Percentiles rank a stretch among this genome's conserved stretches.
Conservation (phyloP, 1,139 yeast species). For the Pichia terricola region DNA sequence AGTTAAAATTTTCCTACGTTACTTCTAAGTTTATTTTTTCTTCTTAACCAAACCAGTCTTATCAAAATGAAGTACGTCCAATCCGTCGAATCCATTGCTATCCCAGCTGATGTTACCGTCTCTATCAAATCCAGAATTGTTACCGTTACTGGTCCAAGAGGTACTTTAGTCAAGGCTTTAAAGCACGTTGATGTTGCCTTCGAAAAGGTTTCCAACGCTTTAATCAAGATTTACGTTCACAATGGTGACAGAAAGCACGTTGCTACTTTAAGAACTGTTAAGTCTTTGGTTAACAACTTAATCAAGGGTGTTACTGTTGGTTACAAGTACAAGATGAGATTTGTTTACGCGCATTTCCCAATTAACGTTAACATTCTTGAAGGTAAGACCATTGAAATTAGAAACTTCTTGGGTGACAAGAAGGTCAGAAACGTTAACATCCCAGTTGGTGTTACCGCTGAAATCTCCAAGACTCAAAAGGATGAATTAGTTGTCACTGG, state of each 20-base stretch:
- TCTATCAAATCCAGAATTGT: constrained; percentile 85
- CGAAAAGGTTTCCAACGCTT: constrained; percentile 59
- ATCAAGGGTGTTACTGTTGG: constrained; percentile 99
- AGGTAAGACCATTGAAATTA: constrained; percentile 76
- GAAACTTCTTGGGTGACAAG: constrained; percentile 99
- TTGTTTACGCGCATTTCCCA: constrained; percentile 99
- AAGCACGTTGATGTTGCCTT: constrained; percentile 94
- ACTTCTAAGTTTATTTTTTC: too few relatives aligned
- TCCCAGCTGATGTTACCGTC: constrained; percentile 94
- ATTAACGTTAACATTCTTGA: constrained; percentile 89
- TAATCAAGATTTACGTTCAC: constrained; percentile 86
- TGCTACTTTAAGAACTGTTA: constrained; percentile 98
- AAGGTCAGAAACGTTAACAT: constrained; percentile 81
- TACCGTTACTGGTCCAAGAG: constrained; percentile 98
- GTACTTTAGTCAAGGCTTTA: constrained; percentile 83
- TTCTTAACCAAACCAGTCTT: too few relatives aligned
- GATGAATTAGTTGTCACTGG: constrained; percentile 91
- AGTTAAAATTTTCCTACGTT: too few relatives aligned
- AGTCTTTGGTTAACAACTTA: constrained; percentile 88
- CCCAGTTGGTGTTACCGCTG: constrained; percentile 82
- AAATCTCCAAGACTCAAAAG: constrained; percentile 76
- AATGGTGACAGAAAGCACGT: constrained; percentile 99
- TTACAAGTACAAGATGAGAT: constrained; percentile 99
- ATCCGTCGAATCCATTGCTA: constrained; percentile 82
- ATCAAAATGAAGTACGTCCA: constrained; percentile 79